These are phyloP conservation scores for Graphilbum ipis-grandicollis DNA, from an alignment of 2,329 filamentous ascomycete species.

Conservation along the genomic window DNA sequence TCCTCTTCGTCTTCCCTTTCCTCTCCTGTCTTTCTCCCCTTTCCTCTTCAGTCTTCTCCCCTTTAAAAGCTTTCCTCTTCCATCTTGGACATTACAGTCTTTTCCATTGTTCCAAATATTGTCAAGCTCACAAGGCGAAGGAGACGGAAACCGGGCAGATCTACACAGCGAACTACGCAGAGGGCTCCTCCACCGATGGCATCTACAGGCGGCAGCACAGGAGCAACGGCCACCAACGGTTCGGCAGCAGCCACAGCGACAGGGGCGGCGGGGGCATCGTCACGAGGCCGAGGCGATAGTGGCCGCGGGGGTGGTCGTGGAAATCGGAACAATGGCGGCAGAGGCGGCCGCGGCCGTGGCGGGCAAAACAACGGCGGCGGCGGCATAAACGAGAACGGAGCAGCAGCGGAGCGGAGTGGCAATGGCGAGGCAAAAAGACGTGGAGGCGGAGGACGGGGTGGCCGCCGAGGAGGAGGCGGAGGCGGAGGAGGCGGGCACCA, in stretches of 20 bases:
- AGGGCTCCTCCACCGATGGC: slow-evolving; percentile 1
- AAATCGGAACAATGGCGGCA: slow-evolving; percentile 10
- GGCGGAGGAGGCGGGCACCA: neutral
- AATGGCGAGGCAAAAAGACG: slow-evolving; percentile 2
- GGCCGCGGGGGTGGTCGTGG: too few species aligned
- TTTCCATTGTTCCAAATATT: too few species aligned
- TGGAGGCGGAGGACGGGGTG: slow-evolving; percentile 1
- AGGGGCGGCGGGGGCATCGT: too few species aligned
- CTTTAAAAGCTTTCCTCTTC: too few species aligned
- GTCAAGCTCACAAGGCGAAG: too few species aligned
- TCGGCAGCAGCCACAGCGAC: slow-evolving; percentile 3
- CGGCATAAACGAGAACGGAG: slow-evolving; percentile 19
- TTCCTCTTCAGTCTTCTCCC: too few species aligned
- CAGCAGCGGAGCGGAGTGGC: slow-evolving; percentile 4
- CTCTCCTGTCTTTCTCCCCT: too few species aligned
- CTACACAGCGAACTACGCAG: too few species aligned
- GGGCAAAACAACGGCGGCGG: slow-evolving; percentile 25
- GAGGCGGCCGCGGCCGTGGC: slow-evolving; percentile 14
- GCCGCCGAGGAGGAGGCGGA: slow-evolving; percentile 5
- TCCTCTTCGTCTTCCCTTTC: too few species aligned
- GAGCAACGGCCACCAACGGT: slow-evolving; percentile 1
- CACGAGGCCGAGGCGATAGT: too few species aligned
- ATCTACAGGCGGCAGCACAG: slow-evolving; percentile 1
- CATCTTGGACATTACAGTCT: too few species aligned
- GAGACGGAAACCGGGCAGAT: too few species aligned